These are phyloP conservation scores for Starmerella bacillaris DNA, from an alignment of 805 yeast genomes.

Conservation along the genomic window DNA sequence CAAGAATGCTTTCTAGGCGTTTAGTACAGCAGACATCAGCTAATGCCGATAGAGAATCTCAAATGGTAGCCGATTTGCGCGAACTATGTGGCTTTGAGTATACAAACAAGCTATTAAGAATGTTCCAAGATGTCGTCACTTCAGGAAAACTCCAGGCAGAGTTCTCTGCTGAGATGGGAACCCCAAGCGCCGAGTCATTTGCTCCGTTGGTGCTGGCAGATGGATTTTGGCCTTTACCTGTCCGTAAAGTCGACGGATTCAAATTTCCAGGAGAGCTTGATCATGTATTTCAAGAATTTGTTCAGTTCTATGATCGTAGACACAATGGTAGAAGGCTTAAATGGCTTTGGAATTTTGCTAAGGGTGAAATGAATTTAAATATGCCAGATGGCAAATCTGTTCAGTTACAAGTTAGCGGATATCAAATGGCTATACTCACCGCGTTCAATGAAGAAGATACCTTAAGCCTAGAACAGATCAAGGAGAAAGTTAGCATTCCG, in stretches of 20 bases:
- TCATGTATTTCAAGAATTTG: conserved; percentile 47
- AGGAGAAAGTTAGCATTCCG: conserved; percentile 50
- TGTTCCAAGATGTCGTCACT: conserved; percentile 86
- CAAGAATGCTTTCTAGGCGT: conserved; percentile 75
- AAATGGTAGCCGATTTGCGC: conserved; percentile 68
- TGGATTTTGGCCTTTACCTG: conserved; percentile 70
- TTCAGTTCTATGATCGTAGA: conserved; percentile 47
- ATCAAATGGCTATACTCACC: conserved; percentile 69
- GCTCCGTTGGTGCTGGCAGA: conserved; percentile 68
- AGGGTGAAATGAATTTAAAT: conserved; percentile 80
- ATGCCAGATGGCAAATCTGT: conserved; percentile 45
- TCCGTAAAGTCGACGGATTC: conserved; percentile 29
- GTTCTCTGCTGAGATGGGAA: conserved; percentile 28
- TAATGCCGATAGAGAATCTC: conserved; percentile 68
- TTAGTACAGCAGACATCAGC: conserved; percentile 73
- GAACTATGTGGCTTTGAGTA: conserved; percentile 83
- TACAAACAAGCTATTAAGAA: conserved; percentile 80
- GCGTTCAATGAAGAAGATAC: conserved; percentile 61
- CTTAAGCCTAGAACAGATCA: conserved; percentile 41
- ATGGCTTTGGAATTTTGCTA: conserved; percentile 92
- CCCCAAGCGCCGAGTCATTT: conserved; percentile 30
- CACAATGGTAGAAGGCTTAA: conserved; percentile 78
- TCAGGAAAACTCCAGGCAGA: conserved; percentile 54
- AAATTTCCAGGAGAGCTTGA: conserved; percentile 50
- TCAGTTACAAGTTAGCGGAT: conserved; percentile 56